These are phyloP conservation scores for Malassezia equina DNA, from an alignment of 1,284 basidiomycete genomes.

Conservation along the genomic window DNA sequence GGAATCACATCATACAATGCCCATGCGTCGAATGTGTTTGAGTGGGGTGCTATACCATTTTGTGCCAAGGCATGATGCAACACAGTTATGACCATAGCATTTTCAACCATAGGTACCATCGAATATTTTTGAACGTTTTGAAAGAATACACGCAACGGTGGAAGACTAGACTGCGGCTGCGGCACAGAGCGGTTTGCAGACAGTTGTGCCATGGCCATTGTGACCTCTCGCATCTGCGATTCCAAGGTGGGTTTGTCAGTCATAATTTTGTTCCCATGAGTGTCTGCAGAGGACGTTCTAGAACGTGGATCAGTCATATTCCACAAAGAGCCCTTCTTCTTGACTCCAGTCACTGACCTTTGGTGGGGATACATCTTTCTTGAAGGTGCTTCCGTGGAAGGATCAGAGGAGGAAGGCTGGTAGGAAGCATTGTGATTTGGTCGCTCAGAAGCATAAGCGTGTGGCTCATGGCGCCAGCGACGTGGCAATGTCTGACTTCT, in stretches of 20 bases:
- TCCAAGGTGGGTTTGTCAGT: neutral
- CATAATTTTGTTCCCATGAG: neutral
- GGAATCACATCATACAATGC: constrained; percentile 38
- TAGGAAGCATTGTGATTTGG: neutral
- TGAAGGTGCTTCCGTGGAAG: neutral
- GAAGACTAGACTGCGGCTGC: no score
- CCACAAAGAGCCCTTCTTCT: neutral
- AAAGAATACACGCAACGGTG: constrained; percentile 4
- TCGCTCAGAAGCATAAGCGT: neutral
- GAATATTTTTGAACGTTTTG: constrained; percentile 6
- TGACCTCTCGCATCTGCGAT: neutral
- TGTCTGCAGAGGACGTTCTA: neutral
- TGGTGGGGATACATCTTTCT: neutral
- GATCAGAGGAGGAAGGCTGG: neutral
- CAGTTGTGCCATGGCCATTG: neutral
- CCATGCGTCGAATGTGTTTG: constrained; percentile 32
- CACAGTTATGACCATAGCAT: neutral
- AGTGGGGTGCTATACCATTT: neutral
- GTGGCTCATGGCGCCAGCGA: neutral
- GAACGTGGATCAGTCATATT: neutral
- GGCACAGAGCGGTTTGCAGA: no score
- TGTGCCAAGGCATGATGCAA: neutral
- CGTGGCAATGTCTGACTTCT: neutral
- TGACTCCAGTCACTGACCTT: neutral
- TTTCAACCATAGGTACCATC: neutral